Evolutionary conservation across 768 basidiomycete species (phyloP), one percentile per base, ranked within the genome.

Genomic region (Phanerochaete carnosa): DNA sequence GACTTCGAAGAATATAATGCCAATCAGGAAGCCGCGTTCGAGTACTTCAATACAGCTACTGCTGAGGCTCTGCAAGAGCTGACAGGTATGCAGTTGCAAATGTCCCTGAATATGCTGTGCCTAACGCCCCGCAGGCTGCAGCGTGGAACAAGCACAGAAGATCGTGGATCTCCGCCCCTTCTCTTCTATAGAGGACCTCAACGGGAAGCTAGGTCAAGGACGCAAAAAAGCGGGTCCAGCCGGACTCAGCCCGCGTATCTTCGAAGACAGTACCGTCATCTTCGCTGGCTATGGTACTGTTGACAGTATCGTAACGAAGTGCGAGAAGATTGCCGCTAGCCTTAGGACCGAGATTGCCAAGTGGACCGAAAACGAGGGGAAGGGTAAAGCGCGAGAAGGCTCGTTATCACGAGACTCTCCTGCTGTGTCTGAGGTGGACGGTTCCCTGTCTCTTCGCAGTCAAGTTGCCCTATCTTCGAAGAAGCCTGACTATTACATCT

Each of bases 251-350:
- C 82, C 91, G 61, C 86, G 90, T 59, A 80, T 98, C 72, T 93
- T 98, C 70, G 94, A 96, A 68, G 94, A 95, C 65, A 95, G 92
- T 71, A 84, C 85, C 57, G 80, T 85, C 43, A 90, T 97, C 66
- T 89, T 98, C 69, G 76, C 83, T 58, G 92, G 90, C 8, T 98
- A 96, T 68, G 85, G 86, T 12, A 84, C 88, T 37, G 95, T 98
- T 58, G 97, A 99, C 72, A 84, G 79, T 62, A 88, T 98, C 64
- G 83, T 99, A 15, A 86, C 87, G 72, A 85, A 90, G 57, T 98
- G 96, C 72, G 95, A 98, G 73, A 76, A 79, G 57, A 94, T 95
- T 66, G 96, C 95, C 22, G 78, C 83, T 2, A 79, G 84, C 58
- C 82, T 99, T 45, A 83, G 84, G 37, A 73, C 81, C 23, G 83